Conservation (phyloP, 2,329 filamentous ascomycete species). For the Elsinoe ampelina region DNA sequence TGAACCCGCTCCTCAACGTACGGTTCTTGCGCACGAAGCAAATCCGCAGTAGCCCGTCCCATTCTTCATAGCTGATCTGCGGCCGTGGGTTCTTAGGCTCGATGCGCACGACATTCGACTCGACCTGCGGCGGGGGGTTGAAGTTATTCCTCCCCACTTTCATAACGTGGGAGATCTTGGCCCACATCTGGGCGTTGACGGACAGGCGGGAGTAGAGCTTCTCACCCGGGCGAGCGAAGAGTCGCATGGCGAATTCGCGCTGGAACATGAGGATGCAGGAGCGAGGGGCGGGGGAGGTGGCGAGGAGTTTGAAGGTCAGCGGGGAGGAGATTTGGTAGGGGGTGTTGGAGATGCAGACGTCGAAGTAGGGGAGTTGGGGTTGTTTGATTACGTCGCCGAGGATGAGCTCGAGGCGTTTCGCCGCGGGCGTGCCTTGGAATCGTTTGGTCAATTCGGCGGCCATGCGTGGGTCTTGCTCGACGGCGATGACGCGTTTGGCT, state of each 20-base stretch:
- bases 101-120: constrained; percentile 81
- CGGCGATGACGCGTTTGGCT: constrained; percentile 72
- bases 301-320: constrained; percentile 81
- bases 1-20: constrained; percentile 71
- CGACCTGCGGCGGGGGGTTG: constrained; percentile 85
- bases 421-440: constrained; percentile 78
- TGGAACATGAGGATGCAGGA: constrained; percentile 93
- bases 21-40: constrained; percentile 86
- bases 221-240: constrained; percentile 82
- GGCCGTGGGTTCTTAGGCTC: constrained; percentile 79
- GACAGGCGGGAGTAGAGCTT: constrained; percentile 82
- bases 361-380: constrained; percentile 66
- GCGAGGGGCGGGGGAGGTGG: constrained; percentile 70
- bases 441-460: constrained; percentile 88
- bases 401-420: constrained; percentile 76
- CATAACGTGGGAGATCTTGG: constrained; percentile 64
- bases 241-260: constrained; percentile 81
- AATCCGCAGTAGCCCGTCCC: constrained; percentile 79
- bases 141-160: constrained; percentile 97
- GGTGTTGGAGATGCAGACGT: constrained; percentile 75
- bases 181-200: constrained; percentile 92
- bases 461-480: constrained; percentile 95
- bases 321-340: constrained; percentile 78
- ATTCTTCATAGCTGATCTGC: constrained; percentile 87
- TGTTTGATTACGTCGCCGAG: constrained; percentile 87